Evolutionary conservation across 129 eudicot species (phyloP).

Genomic region (Tanacetum coccineum): DNA sequence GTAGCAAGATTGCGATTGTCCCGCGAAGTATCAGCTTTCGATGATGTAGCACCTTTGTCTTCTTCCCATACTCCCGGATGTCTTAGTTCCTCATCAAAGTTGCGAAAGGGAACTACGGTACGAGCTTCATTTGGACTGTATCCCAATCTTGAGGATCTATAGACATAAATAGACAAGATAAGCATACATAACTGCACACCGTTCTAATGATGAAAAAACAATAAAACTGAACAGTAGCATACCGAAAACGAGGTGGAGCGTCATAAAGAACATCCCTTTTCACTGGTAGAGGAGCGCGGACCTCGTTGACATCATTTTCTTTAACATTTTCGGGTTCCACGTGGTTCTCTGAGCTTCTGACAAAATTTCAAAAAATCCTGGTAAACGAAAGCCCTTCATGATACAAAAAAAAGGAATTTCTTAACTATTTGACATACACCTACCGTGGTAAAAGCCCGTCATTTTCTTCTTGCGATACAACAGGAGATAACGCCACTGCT

Average conservation of each 20-base stretch:
- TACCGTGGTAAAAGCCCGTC: constrained; percentile 44
- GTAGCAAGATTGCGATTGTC: constrained; percentile 96
- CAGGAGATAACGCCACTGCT: constrained; percentile 47
- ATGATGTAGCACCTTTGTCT: constrained; percentile 58
- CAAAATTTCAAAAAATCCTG: constrained; percentile 3
- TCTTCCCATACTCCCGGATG: constrained; percentile 77
- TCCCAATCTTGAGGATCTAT: constrained; percentile 51
- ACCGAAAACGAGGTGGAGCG: constrained; percentile 60
- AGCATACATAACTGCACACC: background rate
- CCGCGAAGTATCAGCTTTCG: constrained; percentile 48
- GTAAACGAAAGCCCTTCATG: background rate
- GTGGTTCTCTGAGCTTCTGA: constrained; percentile 40
- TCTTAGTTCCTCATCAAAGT: constrained; percentile 86
- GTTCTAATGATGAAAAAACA: background rate
- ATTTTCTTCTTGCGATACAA: constrained; percentile 41
- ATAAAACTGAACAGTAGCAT: constrained; percentile 11
- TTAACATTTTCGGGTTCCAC: constrained; percentile 22
- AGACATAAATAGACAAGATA: constrained; percentile 10
- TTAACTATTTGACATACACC: constrained; percentile 12
- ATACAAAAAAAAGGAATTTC: background rate
- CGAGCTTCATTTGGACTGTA: constrained; percentile 63
- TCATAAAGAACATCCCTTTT: constrained; percentile 94
- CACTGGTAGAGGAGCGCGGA: constrained; percentile 93
- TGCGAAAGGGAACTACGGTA: constrained; percentile 82
- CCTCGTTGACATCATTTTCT: constrained; percentile 43